Percentiles rank a stretch among this genome's conserved stretches.
Evolutionary conservation across 1,284 basidiomycete species (phyloP).

Genomic region (Macrocybe sp.): DNA sequence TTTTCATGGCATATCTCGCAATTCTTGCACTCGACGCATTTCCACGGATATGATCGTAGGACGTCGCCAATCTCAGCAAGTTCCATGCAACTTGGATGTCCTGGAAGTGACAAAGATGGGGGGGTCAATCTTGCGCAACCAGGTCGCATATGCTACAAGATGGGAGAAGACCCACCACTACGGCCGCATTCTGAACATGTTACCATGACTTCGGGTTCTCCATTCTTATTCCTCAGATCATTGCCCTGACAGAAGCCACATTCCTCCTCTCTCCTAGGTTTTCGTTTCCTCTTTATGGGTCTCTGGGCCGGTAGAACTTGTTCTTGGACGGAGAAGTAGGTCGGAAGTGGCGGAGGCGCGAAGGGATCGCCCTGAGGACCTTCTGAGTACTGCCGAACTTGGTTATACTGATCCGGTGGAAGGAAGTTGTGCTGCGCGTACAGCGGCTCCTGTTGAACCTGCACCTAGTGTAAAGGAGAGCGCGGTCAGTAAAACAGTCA

Average conservation of each 20-base stretch:
- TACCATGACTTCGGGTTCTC: slow-evolving; percentile 57
- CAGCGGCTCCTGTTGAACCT: slow-evolving; percentile 20
- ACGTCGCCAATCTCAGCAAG: slow-evolving; percentile 47
- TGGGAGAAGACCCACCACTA: slow-evolving; percentile 25
- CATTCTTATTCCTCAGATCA: slow-evolving; percentile 50
- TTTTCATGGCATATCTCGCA: slow-evolving; percentile 88
- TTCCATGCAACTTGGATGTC: slow-evolving; percentile 77
- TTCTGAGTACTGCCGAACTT: slow-evolving; percentile 50
- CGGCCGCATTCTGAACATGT: slow-evolving; percentile 67
- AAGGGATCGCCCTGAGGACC: slow-evolving; percentile 79
- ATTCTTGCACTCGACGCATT: slow-evolving; percentile 89
- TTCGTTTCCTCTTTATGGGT: slow-evolving; percentile 48
- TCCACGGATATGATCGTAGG: slow-evolving; percentile 76
- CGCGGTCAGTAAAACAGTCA: too few species aligned
- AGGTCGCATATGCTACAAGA: too few species aligned
- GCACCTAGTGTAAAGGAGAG: slow-evolving; percentile 5
- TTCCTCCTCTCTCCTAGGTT: slow-evolving; percentile 47
- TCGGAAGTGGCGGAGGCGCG: slow-evolving; percentile 51
- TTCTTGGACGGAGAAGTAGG: slow-evolving; percentile 43
- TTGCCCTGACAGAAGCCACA: slow-evolving; percentile 68
- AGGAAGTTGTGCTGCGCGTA: slow-evolving; percentile 13
- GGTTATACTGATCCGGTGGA: slow-evolving; percentile 27
- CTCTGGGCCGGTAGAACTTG: slow-evolving; percentile 35
- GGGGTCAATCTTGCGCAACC: too few species aligned
- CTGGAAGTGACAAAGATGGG: slow-evolving; percentile 28